Evolutionary conservation across 495 filamentous ascomycete genomes (phyloP).

Genomic region (Hypoxylon fragiforme): DNA sequence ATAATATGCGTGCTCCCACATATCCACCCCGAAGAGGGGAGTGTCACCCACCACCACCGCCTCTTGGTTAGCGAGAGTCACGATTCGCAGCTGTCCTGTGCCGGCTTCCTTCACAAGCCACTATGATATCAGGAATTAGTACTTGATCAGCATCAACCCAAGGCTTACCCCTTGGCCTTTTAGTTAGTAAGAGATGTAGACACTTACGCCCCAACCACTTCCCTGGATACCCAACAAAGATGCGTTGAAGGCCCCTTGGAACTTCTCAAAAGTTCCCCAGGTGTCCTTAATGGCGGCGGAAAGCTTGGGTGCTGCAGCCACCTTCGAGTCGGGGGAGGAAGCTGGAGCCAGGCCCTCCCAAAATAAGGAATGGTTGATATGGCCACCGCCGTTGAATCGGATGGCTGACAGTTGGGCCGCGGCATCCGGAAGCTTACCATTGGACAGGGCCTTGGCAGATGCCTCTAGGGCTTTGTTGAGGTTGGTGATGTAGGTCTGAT

Average conservation of each 20-base stretch:
- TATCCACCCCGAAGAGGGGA: slow-evolving; percentile 91
- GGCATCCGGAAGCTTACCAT: slow-evolving; percentile 58
- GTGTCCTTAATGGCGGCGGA: slow-evolving; percentile 64
- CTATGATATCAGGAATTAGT: slow-evolving; percentile 11
- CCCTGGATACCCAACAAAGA: slow-evolving; percentile 62
- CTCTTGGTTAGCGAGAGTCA: slow-evolving; percentile 89
- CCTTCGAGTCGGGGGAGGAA: slow-evolving; percentile 45
- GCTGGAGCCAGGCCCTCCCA: slow-evolving; percentile 90
- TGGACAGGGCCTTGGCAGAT: slow-evolving; percentile 51
- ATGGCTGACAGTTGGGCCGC: slow-evolving; percentile 72
- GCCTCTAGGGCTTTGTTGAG: slow-evolving; percentile 65
- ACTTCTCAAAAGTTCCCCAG: slow-evolving; percentile 66
- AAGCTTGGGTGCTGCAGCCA: slow-evolving; percentile 61
- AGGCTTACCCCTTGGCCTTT: no score
- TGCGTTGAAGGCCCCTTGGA: slow-evolving; percentile 77
- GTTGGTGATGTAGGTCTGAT: slow-evolving; percentile 72
- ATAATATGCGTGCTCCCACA: slow-evolving; percentile 78
- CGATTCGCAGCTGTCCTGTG: slow-evolving; percentile 71
- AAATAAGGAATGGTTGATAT: slow-evolving; percentile 91
- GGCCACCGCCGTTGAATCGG: slow-evolving; percentile 90
- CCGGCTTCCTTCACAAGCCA: slow-evolving; percentile 88
- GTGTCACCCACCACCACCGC: slow-evolving; percentile 84
- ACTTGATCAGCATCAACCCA: no score
- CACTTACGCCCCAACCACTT: slow-evolving; percentile 66
- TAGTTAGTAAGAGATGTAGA: not conserved